Conservation (phyloP, 2,329 filamentous ascomycete genomes). For the Colletotrichum costaricense region DNA sequence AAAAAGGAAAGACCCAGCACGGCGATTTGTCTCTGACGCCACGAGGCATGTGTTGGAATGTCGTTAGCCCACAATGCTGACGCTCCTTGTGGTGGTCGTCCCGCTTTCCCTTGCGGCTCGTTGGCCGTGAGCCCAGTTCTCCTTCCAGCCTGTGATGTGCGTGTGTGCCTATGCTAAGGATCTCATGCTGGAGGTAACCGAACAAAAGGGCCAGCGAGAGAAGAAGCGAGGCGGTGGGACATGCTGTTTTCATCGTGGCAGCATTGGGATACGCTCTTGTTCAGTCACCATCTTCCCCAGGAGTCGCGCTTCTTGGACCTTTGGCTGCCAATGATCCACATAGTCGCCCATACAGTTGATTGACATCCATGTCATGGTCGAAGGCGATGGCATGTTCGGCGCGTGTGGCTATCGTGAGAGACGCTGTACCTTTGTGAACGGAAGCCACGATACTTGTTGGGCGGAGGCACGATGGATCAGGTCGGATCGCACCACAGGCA, state of each 20-base stretch:
- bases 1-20: conserved; percentile 4
- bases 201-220: conserved; percentile 1
- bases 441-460: background rate
- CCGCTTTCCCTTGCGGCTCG: conserved; percentile 11
- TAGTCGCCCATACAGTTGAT: background rate
- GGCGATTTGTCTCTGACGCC: conserved; percentile 3
- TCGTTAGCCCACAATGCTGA: conserved; percentile 6
- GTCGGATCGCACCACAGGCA: conserved; percentile 15
- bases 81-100: background rate
- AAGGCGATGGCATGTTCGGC: background rate
- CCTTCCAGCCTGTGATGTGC: background rate
- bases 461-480: conserved; percentile 17
- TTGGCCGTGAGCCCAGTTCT: background rate
- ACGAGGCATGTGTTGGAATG: conserved; percentile 9
- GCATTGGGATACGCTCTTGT: background rate
- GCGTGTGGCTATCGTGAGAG: background rate
- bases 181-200: background rate
- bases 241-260: background rate
- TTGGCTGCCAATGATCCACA: background rate
- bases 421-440: background rate
- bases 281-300: no score
- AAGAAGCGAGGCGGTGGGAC: conserved; percentile 5
- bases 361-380: background rate
- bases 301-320: background rate
- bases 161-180: background rate